phyloP scores from a whole-genome alignment of 2,329 filamentous ascomycete species.

The Bipolaris gigantea region DNA sequence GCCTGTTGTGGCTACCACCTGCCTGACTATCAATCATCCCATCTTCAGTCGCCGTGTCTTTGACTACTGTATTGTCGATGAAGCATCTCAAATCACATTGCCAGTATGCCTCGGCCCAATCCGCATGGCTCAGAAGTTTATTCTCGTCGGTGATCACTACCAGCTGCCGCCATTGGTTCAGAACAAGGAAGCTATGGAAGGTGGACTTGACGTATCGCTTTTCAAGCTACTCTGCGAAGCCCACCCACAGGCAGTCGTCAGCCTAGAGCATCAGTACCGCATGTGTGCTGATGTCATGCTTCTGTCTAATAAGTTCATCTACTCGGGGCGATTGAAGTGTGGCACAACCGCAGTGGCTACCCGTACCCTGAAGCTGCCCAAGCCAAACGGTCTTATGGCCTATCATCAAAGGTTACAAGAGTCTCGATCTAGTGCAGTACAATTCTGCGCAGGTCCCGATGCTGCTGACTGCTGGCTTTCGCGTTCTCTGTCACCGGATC shows the following conservation, averaged over 20 bases:
- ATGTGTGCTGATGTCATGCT: conserved; percentile 99
- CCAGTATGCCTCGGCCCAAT: conserved; percentile 94
- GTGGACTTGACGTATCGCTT: conserved; percentile 86
- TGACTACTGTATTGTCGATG: conserved; percentile 98
- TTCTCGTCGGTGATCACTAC: conserved; percentile 94
- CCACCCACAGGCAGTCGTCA: conserved; percentile 85
- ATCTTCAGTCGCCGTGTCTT: conserved; percentile 88
- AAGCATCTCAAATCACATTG: conserved; percentile 95
- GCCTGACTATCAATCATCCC: conserved; percentile 85
- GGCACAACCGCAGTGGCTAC: conserved; percentile 75
- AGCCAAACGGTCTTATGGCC: conserved; percentile 34
- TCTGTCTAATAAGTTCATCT: conserved; percentile 90
- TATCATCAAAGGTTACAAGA: conserved; percentile 37
- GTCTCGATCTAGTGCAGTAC: conserved; percentile 8
- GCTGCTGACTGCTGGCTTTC: conserved; percentile 71
- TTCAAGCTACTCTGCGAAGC: conserved; percentile 92
- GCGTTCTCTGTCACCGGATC: conserved; percentile 67
- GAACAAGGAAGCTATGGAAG: conserved; percentile 82
- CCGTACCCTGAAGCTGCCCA: conserved; percentile 68
- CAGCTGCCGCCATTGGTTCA: conserved; percentile 93
- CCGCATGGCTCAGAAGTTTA: conserved; percentile 87
- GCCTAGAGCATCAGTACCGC: conserved; percentile 92
- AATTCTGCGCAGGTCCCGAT: conserved; percentile 55
- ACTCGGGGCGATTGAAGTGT: conserved; percentile 86
- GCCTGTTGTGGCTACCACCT: conserved; percentile 91